Evolutionary conservation across 768 basidiomycete species (phyloP).

Genomic region (Kwoniella europaea): DNA sequence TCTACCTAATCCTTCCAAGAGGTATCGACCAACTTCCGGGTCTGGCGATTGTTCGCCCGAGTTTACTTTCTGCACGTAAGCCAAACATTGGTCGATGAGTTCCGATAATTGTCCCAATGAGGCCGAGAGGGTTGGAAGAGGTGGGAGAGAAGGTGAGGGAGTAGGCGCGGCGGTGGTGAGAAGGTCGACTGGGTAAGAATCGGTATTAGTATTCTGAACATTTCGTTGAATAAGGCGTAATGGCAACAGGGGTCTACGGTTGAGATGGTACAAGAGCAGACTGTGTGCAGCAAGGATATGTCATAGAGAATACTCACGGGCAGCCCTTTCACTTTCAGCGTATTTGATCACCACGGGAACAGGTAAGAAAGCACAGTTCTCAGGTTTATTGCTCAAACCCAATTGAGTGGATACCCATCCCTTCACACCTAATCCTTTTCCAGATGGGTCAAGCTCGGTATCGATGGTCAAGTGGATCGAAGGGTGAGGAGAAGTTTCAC

Average conservation of each 20-base stretch:
- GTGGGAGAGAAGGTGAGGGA: slow-evolving; percentile 61
- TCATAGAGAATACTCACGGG: slow-evolving; percentile 66
- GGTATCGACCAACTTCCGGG: slow-evolving; percentile 82
- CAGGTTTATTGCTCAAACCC: slow-evolving; percentile 84
- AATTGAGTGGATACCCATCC: slow-evolving; percentile 89
- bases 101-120: slow-evolving; percentile 71
- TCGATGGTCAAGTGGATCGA: slow-evolving; percentile 91
- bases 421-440: slow-evolving; percentile 72
- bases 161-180: slow-evolving; percentile 59
- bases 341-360: slow-evolving; percentile 85
- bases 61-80: slow-evolving; percentile 77
- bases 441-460: slow-evolving; percentile 66
- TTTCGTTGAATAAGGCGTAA: no score
- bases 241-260: no score
- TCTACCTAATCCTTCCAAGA: slow-evolving; percentile 73
- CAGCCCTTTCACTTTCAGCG: slow-evolving; percentile 80
- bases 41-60: slow-evolving; percentile 79
- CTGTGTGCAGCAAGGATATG: not conserved
- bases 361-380: slow-evolving; percentile 93
- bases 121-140: slow-evolving; percentile 77
- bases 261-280: no score
- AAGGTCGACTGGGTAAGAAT: slow-evolving; percentile 69
- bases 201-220: no score
- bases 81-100: slow-evolving; percentile 83
- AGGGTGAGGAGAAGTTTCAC: slow-evolving; percentile 84